phyloP scores from a whole-genome alignment of 1,284 basidiomycete species.

The Tylopilus sp. region DNA sequence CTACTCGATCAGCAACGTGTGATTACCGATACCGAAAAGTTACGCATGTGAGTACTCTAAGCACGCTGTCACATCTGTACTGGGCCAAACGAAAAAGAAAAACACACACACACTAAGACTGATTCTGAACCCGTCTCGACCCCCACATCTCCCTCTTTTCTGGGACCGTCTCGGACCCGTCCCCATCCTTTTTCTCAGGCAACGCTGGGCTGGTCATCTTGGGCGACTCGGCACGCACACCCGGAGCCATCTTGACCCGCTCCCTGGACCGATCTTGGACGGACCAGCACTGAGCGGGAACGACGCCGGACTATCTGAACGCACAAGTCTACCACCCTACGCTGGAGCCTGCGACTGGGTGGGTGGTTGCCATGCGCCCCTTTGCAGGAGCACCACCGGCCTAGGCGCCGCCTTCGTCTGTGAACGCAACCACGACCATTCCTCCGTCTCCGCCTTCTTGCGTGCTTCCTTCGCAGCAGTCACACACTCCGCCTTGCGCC shows the following conservation, averaged over 20 bases:
- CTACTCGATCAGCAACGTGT: too few relatives aligned
- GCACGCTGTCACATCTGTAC: too few relatives aligned
- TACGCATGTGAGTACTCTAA: too few relatives aligned
- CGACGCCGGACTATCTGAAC: slow-evolving; percentile 41
- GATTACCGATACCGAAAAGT: too few relatives aligned
- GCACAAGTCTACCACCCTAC: slow-evolving; percentile 44
- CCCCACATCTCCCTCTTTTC: slow-evolving; percentile 57
- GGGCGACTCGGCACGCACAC: slow-evolving; percentile 50
- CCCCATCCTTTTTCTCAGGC: slow-evolving; percentile 64
- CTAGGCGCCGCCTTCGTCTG: slow-evolving; percentile 29
- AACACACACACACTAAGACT: slow-evolving; percentile 9
- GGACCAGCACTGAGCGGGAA: slow-evolving; percentile 43
- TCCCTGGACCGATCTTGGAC: slow-evolving; percentile 54
- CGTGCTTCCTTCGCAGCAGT: slow-evolving; percentile 68
- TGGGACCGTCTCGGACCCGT: slow-evolving; percentile 77
- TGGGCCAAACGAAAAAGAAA: too few relatives aligned
- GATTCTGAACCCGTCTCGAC: slow-evolving; percentile 42
- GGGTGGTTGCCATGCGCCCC: slow-evolving; percentile 31
- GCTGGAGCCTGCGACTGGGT: slow-evolving; percentile 20
- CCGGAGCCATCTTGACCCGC: slow-evolving; percentile 26
- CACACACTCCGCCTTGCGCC: slow-evolving; percentile 76
- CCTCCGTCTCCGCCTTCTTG: slow-evolving; percentile 81
- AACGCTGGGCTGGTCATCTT: slow-evolving; percentile 40
- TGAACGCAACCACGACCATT: slow-evolving; percentile 52
- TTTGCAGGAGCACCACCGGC: neutral